A percentile compares a stretch with the other conserved stretches of the same genome.
These are phyloP conservation scores for Eucalyptus urophylla DNA, from an alignment of 345 rosid genomes.

Conservation along the genomic window DNA sequence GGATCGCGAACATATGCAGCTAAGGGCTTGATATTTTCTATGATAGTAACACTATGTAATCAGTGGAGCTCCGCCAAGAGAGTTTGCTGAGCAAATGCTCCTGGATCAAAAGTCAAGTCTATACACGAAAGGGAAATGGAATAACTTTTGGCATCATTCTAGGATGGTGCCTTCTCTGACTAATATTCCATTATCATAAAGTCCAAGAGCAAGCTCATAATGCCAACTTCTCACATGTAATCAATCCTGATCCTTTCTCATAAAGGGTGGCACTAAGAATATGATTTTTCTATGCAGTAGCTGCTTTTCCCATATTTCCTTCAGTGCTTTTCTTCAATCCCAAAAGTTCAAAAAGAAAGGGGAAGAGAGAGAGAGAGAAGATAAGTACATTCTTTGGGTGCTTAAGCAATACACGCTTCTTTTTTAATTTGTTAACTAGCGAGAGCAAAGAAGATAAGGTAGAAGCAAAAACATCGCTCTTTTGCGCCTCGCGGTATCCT, in stretches of 20 bases:
- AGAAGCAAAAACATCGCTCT: neutral
- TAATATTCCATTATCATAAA: neutral
- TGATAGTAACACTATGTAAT: neutral
- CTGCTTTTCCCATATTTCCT: neutral
- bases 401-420: neutral
- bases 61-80: neutral
- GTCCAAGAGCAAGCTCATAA: neutral
- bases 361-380: neutral
- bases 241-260: neutral
- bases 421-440: neutral
- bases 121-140: neutral
- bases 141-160: neutral
- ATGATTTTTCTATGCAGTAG: neutral
- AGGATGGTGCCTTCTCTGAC: neutral
- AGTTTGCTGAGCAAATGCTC: neutral
- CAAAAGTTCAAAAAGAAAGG: neutral
- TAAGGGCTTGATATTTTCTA: too few relatives aligned
- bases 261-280: neutral
- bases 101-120: neutral
- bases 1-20: too few relatives aligned
- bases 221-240: neutral
- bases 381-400: neutral
- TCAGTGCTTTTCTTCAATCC: neutral
- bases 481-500: neutral
- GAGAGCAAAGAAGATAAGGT: neutral